phyloP scores from a whole-genome alignment of 805 yeast species.

The Allodekkera sacchari region DNA sequence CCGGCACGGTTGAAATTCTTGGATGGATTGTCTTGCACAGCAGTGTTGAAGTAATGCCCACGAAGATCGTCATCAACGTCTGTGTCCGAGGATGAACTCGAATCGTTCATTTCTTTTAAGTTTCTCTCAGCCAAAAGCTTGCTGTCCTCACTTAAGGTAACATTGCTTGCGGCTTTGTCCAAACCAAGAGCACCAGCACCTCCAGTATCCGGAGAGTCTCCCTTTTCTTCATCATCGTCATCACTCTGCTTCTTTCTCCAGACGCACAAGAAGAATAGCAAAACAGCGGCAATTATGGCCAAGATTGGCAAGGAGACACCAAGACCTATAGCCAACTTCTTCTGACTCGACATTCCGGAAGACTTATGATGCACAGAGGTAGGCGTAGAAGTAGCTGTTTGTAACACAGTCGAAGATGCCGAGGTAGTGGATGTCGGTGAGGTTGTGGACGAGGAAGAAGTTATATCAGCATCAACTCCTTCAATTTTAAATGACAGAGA shows the following conservation, averaged over 20 bases:
- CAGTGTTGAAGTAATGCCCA: too few relatives aligned
- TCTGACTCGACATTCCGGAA: slow-evolving; percentile 15
- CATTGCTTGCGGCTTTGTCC: slow-evolving; percentile 6
- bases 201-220: slow-evolving; percentile 6
- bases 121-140: slow-evolving; percentile 41
- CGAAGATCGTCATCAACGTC: slow-evolving; percentile 11
- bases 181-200: slow-evolving; percentile 33
- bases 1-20: too few relatives aligned
- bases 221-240: slow-evolving; percentile 22
- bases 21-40: too few relatives aligned
- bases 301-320: slow-evolving; percentile 78
- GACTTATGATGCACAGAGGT: slow-evolving; percentile 21
- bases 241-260: slow-evolving; percentile 36
- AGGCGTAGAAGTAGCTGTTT: slow-evolving; percentile 22
- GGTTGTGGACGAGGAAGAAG: slow-evolving; percentile 16
- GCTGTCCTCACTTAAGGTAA: slow-evolving; percentile 12
- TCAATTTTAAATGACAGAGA: slow-evolving; percentile 40
- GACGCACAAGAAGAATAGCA: slow-evolving; percentile 49
- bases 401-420: slow-evolving; percentile 21
- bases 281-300: slow-evolving; percentile 37
- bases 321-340: slow-evolving; percentile 74
- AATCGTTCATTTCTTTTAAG: slow-evolving; percentile 41
- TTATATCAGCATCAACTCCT: slow-evolving; percentile 33
- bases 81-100: slow-evolving; percentile 10
- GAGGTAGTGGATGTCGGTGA: slow-evolving; percentile 24